A percentile compares a stretch with the other conserved stretches of the same genome.
These are phyloP conservation scores for Solanum commersonii DNA, from an alignment of 257 asterid genomes.

Conservation along the genomic window DNA sequence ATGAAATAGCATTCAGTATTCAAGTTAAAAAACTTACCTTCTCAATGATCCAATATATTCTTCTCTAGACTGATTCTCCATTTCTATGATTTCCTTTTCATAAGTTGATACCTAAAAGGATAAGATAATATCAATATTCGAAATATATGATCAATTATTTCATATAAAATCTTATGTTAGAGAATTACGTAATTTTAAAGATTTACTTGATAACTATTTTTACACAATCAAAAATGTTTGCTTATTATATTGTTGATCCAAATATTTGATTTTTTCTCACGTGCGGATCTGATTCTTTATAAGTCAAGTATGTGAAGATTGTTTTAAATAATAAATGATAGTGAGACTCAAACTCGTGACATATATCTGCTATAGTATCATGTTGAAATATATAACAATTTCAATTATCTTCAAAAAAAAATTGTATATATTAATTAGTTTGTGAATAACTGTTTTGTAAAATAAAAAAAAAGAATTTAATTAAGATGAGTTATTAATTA, in stretches of 20 bases:
- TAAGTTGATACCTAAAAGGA: constrained; percentile 44
- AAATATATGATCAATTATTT: background rate
- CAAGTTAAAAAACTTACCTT: constrained; percentile 20
- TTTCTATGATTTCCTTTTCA: constrained; percentile 42
- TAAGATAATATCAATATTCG: background rate
- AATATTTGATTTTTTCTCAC: background rate
- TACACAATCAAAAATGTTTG: background rate
- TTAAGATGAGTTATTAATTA: constrained; percentile 1
- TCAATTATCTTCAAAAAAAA: background rate
- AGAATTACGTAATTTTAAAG: background rate
- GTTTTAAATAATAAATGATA: background rate
- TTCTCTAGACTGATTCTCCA: constrained; percentile 80
- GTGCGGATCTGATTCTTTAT: background rate
- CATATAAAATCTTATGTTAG: background rate
- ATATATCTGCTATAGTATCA: too few relatives aligned
- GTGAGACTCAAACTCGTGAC: too few relatives aligned
- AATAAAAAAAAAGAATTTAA: background rate
- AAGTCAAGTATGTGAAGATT: background rate
- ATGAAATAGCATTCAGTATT: background rate
- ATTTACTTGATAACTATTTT: background rate
- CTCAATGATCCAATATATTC: constrained; percentile 82
- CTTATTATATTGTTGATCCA: background rate
- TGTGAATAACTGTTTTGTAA: background rate
- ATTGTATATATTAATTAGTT: background rate
- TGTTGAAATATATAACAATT: background rate